These are phyloP conservation scores for Penicillium sumatraense DNA, from an alignment of 2,329 filamentous ascomycete species.

Conservation along the genomic window DNA sequence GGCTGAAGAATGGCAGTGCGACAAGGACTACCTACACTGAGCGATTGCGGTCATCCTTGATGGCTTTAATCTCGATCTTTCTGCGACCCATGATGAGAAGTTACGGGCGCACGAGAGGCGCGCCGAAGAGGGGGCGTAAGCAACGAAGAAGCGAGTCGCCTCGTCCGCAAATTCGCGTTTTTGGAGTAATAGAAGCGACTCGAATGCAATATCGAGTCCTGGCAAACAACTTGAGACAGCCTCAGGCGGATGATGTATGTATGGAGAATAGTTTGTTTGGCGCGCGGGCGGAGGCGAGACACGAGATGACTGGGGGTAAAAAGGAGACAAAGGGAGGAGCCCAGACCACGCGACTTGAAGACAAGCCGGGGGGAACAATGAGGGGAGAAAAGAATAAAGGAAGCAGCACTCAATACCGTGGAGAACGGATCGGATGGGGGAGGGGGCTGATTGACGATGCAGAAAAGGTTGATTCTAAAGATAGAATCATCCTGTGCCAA, in stretches of 20 bases:
- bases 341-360: background rate
- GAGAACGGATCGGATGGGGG: constrained; percentile 9
- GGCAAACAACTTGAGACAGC: background rate
- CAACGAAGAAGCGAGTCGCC: constrained; percentile 3
- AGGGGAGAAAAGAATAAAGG: background rate
- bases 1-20: background rate
- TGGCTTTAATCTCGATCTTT: constrained; percentile 99
- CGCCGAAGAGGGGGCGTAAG: background rate
- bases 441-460: constrained; percentile 29
- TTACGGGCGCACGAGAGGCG: constrained; percentile 18
- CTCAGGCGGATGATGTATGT: background rate
- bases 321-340: background rate
- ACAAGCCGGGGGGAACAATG: background rate
- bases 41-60: constrained; percentile 97
- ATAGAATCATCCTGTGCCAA: constrained; percentile 28
- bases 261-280: background rate
- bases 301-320: background rate
- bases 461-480: constrained; percentile 35
- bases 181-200: background rate
- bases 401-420: constrained; percentile 12
- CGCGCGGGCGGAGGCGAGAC: background rate
- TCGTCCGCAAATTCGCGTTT: background rate
- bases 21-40: constrained; percentile 76
- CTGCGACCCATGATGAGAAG: constrained; percentile 77
- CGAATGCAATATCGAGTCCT: background rate